Evolutionary conservation across 139 green algal genomes (phyloP).

Genomic region (Auxenochlorella pyrenoidosa): DNA sequence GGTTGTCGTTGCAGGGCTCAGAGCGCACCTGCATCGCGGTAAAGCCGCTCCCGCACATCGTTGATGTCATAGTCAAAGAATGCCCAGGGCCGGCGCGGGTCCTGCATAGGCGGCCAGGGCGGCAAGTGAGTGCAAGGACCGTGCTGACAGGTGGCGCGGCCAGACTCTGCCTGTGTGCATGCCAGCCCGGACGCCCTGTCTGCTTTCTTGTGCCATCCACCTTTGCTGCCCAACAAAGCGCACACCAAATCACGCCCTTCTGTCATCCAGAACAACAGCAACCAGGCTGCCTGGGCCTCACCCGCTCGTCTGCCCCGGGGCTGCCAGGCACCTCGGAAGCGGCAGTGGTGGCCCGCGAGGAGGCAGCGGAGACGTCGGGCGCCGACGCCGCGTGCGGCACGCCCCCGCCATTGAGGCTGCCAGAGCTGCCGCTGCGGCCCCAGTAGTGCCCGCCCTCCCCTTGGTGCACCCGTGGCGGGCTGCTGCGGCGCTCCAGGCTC

Average conservation of each 20-base stretch:
- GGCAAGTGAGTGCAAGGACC: background rate
- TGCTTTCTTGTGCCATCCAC: background rate
- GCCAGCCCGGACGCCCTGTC: background rate
- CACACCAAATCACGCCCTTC: too few relatives aligned
- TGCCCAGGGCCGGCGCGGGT: constrained; percentile 31
- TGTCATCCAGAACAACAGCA: too few relatives aligned
- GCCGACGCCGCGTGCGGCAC: constrained; percentile 3
- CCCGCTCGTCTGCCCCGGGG: background rate
- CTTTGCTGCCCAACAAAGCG: too few relatives aligned
- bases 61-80: constrained; percentile 44
- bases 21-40: constrained; percentile 36
- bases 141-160: too few relatives aligned
- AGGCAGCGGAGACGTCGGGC: background rate
- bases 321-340: background rate
- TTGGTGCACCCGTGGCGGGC: constrained; percentile 2
- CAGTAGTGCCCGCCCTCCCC: constrained; percentile 44
- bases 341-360: background rate
- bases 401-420: background rate
- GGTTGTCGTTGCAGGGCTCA: too few relatives aligned
- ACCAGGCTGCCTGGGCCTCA: background rate
- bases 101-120: background rate
- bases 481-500: constrained; percentile 15
- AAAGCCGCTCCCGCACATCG: constrained; percentile 51
- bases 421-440: constrained; percentile 47
- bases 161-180: too few relatives aligned